Evolutionary conservation across 192 early-diverging fungal genomes (phyloP), one percentile per base, ranked within the genome.

Genomic region (Phlyctochytrium planicorne): DNA sequence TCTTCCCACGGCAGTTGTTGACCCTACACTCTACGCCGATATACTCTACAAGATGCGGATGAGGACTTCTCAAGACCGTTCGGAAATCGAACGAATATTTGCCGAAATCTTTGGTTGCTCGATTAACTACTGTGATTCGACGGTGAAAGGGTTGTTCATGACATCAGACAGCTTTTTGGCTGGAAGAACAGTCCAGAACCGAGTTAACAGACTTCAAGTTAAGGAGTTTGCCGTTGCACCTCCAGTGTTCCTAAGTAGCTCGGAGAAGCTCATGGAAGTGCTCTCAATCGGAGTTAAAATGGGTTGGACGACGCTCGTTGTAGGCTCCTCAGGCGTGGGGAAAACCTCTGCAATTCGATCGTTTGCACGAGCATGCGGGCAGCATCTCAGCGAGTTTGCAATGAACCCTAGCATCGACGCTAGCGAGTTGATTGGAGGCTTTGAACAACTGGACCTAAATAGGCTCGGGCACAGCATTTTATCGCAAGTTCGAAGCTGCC

Each of bases 361-460:
- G 52, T 80, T 98, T 68, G 91, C 94, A 16, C 78, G 80, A 14
- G 65, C 95, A 32, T 90, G 91, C 1, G 96, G 95, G 2, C 89
- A 94, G 73, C 73, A 75, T 29, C 80, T 99, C 17, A 86, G 90
- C 31, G 97, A 99, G 82, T 98, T 97, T 68, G 81, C 93, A 6
- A 95, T 99, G 95, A 99, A 95, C 75, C 86, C 89, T 34, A 87
- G 90, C 12, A 91, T 98, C 20, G 97, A 99, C 63, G 91, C 94
- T 1, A 90, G 95, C 73, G 97, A 99, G 72, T 75, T 99, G 6
- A 73, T 99, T 23, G 97, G 97, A 62, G 97, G 97, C 30, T 99
- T 98, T 69, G 95, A 99, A 78, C 97, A 99, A 74, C 88, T 94
- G 10, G 95, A 98, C 75, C 61, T 91, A 40, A 84, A 82, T 30